Evolutionary conservation across 805 yeast species (phyloP), one percentile per base, ranked within the genome.

Genomic region (Millerago galiae): DNA sequence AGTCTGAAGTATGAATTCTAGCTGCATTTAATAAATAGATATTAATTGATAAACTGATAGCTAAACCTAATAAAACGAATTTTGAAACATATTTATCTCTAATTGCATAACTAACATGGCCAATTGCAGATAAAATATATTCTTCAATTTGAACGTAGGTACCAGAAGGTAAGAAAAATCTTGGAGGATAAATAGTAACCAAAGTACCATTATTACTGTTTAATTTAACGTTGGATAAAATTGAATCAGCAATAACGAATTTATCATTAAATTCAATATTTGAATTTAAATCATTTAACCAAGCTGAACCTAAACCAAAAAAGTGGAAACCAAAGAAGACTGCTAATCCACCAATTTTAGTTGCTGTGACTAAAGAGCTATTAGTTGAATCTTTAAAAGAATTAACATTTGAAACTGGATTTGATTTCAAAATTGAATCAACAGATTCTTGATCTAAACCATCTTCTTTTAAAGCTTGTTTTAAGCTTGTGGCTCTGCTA

Each of bases 381-480:
- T 74, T 51, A 48, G 62, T 44, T 59, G 68, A 38, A 57, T 50
- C 52, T 47, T 50, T 32, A 55, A 50, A 43, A 41, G 52, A 39
- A 33, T 42, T 42, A 30, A 57, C 62, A 16, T 60, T 55, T n/a
- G 53, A 18, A 11, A 46, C 50, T n/a, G 28, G 37, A 17, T 42
- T 47, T 12, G 53, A 51, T 56, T 60, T 42, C 49, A 50, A 79
- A 29, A 89, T 90, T 31, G 79, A 72, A 49, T 77, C 79, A 10
- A 96, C 96, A 28, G 84, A 83, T 37, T 68, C 61, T 32, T 79
- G 77, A 35, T 84, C 74, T 28, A 91, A 76, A 21, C 99, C 98
- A 57, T 91, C 99, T 60, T 91, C 99, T 67, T 90, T 93, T 49
- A 91, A 70, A 25, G 86, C 88, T 48, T 77, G 79, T 58, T 83